Evolutionary conservation across 2,329 filamentous ascomycete species (phyloP), one percentile per base, ranked within the genome.

Genomic region (Sporothrix luriei): DNA sequence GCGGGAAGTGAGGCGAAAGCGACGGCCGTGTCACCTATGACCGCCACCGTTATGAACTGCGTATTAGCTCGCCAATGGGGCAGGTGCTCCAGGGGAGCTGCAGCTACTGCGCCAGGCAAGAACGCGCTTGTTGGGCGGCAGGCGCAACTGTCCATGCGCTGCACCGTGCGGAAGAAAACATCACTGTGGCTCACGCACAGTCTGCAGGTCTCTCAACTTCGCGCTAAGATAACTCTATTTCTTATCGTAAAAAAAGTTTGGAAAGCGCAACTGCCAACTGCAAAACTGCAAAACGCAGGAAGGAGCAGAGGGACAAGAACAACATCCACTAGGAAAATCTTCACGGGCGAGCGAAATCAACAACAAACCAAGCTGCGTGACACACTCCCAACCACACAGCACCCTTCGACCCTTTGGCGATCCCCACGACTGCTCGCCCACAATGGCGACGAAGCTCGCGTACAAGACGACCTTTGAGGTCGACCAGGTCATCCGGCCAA

Each of bases 381-480:
- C 67, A n/a, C 65, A 19, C 64, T 57, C 69, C 26, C 10, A 10
- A 7, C 24, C 7, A n/a, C 46, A 38, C 21, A 2, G 11, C 52
- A 14, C 52, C 21, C n/a, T 21, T 7, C 43, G 11, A 14, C 52
- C 21, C n/a, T 21, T 7, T 26, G 11, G 46, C 55, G 21, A 29
- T 38, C 13, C 33, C 16, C n/a, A 54, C 62, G 24, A 38, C 24
- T 24, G n/a, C 21, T 16, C 16, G 38, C 13, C 51, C 21, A 79
- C 72, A 69, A 88, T 90, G 88, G 85, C 88, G 69, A 85, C 81
- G 72, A 88, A 87, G 78, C 81, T 87, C 71, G 83, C 86, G 21
- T 83, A 87, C 75, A 96, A 93, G 84, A 97, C 93, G 70, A 97
- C 94, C 3, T 99, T 97, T 79, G 92, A 96, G 77, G 87, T 91